Conservation (phyloP, 371 early-diverging fungal genomes). For the Dentiscutata heterogama region DNA sequence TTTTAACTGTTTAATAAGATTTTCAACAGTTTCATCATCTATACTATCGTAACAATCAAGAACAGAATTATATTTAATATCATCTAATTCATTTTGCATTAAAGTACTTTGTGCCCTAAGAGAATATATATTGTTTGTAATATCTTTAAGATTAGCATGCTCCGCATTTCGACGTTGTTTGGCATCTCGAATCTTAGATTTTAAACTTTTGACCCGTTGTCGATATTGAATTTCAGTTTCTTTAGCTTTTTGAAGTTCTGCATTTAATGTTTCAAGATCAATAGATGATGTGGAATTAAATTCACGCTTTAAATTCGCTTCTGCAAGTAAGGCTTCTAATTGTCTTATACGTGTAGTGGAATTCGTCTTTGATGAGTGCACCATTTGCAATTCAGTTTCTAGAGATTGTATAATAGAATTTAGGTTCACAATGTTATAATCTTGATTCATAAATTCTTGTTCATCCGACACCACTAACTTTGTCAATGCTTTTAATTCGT, state of each 20-base stretch:
- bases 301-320: not conserved
- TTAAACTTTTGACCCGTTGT: not conserved
- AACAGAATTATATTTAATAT: slow-evolving; percentile 4
- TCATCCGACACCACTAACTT: not conserved
- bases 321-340: slow-evolving; percentile 15
- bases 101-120: not conserved
- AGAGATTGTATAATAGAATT: not conserved
- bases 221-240: not conserved
- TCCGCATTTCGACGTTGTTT: slow-evolving; percentile 14
- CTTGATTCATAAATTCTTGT: slow-evolving; percentile 2
- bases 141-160: slow-evolving; percentile 13
- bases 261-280: not conserved
- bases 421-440: not conserved
- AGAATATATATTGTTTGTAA: not conserved
- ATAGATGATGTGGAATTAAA: not conserved
- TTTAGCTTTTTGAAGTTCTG: slow-evolving; percentile 26
- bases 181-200: slow-evolving; percentile 5
- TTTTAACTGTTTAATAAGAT: not conserved
- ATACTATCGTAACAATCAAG: slow-evolving; percentile 14
- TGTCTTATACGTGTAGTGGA: slow-evolving; percentile 6
- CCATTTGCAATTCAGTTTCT: slow-evolving; percentile 7
- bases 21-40: slow-evolving; percentile 2
- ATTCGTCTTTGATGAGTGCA: not conserved
- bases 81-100: not conserved
- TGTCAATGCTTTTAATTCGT: slow-evolving; percentile 15